Evolutionary conservation across 257 asterid species (phyloP).

Genomic region (Henckelia pumila): DNA sequence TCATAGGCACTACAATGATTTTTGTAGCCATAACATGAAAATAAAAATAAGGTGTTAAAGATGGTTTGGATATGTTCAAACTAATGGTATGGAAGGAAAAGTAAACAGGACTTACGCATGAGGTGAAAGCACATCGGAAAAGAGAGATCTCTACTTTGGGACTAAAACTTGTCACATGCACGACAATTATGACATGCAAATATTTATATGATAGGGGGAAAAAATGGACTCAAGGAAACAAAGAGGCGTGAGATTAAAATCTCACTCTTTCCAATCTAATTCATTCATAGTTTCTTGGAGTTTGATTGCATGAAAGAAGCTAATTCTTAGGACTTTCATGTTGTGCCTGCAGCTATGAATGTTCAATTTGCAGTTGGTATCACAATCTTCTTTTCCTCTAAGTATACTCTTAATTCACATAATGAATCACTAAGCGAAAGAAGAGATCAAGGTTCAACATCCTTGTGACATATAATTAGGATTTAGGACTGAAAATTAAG

Average conservation of each 20-base stretch:
- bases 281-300: not conserved
- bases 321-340: not conserved
- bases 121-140: not conserved
- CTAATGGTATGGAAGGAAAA: not conserved
- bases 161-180: not conserved
- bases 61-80: not conserved
- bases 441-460: not conserved
- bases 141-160: not conserved
- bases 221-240: not conserved
- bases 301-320: too few species aligned
- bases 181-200: not conserved
- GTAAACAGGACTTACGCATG: not conserved
- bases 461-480: not conserved
- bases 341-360: not conserved
- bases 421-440: not conserved
- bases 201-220: too few species aligned
- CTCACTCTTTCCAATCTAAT: not conserved
- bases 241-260: not conserved
- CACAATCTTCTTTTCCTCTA: not conserved
- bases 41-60: not conserved
- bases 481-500: not conserved
- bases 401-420: not conserved
- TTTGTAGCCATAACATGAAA: not conserved
- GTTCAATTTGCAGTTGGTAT: not conserved
- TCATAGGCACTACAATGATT: not conserved